Evolutionary conservation across 495 filamentous ascomycete species (phyloP), one percentile per base, ranked within the genome.

Genomic region (Aspergillus baeticus): DNA sequence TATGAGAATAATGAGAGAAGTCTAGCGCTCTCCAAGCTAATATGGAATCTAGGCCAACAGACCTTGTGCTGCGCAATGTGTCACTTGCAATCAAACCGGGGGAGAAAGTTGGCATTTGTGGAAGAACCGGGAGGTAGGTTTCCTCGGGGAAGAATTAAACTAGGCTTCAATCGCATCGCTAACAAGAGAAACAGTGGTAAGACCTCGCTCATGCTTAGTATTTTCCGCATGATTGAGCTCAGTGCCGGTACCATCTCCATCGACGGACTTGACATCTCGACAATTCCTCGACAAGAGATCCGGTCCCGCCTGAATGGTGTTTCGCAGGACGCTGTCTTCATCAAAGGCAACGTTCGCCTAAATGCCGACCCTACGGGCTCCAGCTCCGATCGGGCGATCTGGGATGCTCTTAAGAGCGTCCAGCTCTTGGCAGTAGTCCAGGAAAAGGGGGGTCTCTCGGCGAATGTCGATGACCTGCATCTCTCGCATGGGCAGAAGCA

Each of bases 51-150:
- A 76, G 71, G 55, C 54, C 64, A 10, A 60, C 63, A 3, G 70
- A 75, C 46, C 73, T 65, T 2, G 79, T 80, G 7, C 70, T 87
- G 33, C 68, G 74, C 5, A 62, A 82, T 45, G 60, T 86, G 6
- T 79, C 74, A 11, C 61, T 87, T 0, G 61, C 69, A 8, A 76
- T 88, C 39, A 46, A 68, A 10, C 68, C 77, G 1, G 84, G 83
- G 6, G 76, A 86, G 64, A 85, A 85, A 50, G 67, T 86, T 18
- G 80, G 73, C 20, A 81, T 87, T 33, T 77, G 75, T 44, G 75
- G 75, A 23, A 63, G 73, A 50, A 75, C 73, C 5, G 74, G 74
- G 59, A 76, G 74, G 74, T 76, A 65, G 1, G 41, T 42, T 8
- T 29, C 4, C 26, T 38, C 36, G 15, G 36, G 3, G 3, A 14